These are phyloP conservation scores for Posidonia oceanica DNA, from an alignment of 116 monocot genomes.

Conservation along the genomic window DNA sequence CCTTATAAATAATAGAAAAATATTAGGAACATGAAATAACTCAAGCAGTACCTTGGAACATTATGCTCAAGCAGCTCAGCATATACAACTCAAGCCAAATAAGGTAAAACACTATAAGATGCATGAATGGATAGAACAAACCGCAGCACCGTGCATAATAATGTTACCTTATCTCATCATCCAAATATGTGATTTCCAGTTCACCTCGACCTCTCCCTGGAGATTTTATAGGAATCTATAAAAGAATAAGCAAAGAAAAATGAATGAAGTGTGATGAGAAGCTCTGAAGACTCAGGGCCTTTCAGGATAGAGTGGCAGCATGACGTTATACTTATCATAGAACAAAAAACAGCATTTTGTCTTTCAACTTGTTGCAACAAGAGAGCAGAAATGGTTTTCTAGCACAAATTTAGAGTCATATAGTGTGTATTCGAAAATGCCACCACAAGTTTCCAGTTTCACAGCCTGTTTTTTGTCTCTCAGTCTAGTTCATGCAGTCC, in stretches of 20 bases:
- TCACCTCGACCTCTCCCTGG: constrained; percentile 54
- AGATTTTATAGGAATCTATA: constrained; percentile 62
- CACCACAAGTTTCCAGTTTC: neutral
- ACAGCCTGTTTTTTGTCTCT: no score
- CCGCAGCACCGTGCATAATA: neutral
- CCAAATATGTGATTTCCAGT: constrained; percentile 63
- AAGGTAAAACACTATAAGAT: no score
- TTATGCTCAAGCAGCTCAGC: no score
- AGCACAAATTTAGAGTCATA: neutral
- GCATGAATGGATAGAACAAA: no score
- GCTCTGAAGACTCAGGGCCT: neutral
- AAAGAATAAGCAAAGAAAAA: neutral
- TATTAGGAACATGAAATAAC: no score
- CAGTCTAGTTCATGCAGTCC: neutral
- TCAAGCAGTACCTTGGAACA: no score
- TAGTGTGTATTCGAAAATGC: neutral
- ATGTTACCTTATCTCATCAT: constrained; percentile 56
- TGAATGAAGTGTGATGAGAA: neutral
- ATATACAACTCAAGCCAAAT: no score
- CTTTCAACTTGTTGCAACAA: neutral
- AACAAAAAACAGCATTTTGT: neutral
- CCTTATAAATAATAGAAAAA: no score
- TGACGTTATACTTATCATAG: neutral
- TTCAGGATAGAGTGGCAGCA: neutral
- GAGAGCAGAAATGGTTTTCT: neutral